Evolutionary conservation across 2,329 filamentous ascomycete species (phyloP).

Genomic region (Hypomyces rosellus): DNA sequence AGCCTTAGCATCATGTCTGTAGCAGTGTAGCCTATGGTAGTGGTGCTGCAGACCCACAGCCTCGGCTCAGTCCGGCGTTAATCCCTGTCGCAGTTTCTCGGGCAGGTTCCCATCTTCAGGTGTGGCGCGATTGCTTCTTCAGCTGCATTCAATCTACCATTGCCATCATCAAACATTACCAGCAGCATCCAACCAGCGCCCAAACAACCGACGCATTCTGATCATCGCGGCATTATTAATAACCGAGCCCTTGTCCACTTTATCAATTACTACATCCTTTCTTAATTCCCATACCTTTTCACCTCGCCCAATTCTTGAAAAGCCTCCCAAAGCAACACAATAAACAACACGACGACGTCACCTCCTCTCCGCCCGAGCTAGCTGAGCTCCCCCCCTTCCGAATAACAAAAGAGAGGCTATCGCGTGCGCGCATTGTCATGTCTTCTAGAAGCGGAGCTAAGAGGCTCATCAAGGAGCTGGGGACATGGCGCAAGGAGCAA

Average conservation of each 20-base stretch:
- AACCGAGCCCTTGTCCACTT: neutral
- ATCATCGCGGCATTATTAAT: too few relatives aligned
- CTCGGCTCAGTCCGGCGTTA: constrained; percentile 21
- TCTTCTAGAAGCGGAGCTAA: constrained; percentile 45
- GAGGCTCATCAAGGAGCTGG: constrained; percentile 53
- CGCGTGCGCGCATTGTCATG: neutral
- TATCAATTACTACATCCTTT: neutral
- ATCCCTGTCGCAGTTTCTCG: constrained; percentile 18
- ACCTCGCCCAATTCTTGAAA: too few relatives aligned
- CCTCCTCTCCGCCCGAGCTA: neutral
- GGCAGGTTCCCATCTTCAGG: too few relatives aligned
- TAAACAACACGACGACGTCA: too few relatives aligned
- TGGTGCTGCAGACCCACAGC: constrained; percentile 6
- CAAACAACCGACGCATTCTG: too few relatives aligned
- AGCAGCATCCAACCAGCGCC: too few relatives aligned
- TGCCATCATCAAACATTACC: too few relatives aligned
- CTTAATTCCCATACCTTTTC: constrained; percentile 2
- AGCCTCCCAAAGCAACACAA: too few relatives aligned
- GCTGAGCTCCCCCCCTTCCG: neutral
- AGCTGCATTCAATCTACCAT: too few relatives aligned
- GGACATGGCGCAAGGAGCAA: constrained; percentile 44
- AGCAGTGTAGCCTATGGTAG: too few relatives aligned
- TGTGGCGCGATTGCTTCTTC: too few relatives aligned
- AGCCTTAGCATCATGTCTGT: neutral
- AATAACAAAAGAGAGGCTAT: neutral